These are phyloP conservation scores for Candida odintsovae DNA, from an alignment of 805 yeast genomes.

Conservation along the genomic window DNA sequence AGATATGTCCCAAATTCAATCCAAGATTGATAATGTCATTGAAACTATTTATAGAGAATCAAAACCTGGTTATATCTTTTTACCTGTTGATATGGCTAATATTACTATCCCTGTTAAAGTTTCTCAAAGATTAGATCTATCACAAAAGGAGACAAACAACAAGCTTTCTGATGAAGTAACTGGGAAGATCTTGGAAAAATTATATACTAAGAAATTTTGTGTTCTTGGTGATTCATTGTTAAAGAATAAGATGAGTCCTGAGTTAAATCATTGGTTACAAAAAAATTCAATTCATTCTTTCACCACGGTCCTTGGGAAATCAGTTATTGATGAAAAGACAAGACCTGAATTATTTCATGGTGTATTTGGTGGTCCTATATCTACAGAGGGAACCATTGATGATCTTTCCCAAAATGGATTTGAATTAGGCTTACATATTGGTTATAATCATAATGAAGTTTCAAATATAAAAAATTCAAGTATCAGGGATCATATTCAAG, in stretches of 20 bases:
- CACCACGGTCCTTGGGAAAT: slow-evolving; percentile 11
- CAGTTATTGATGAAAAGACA: slow-evolving; percentile 31
- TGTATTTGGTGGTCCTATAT: slow-evolving; percentile 55
- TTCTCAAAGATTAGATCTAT: slow-evolving; percentile 20
- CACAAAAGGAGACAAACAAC: slow-evolving; percentile 15
- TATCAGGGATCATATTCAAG: slow-evolving; percentile 6
- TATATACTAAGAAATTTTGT: slow-evolving; percentile 54
- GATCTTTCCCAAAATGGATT: slow-evolving; percentile 36
- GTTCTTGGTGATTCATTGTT: slow-evolving; percentile 69
- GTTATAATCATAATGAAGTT: slow-evolving; percentile 57
- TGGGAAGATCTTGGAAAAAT: slow-evolving; percentile 37
- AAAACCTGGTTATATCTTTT: slow-evolving; percentile 66
- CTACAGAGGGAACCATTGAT: slow-evolving; percentile 38
- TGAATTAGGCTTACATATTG: slow-evolving; percentile 66
- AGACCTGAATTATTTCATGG: slow-evolving; percentile 56
- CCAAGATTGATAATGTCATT: slow-evolving; percentile 57
- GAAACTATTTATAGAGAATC: slow-evolving; percentile 40
- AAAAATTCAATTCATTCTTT: slow-evolving; percentile 22
- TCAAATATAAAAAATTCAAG: slow-evolving; percentile 28
- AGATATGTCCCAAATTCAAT: slow-evolving; percentile 46
- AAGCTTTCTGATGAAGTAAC: slow-evolving; percentile 31
- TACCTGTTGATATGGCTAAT: slow-evolving; percentile 59
- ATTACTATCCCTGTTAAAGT: slow-evolving; percentile 27
- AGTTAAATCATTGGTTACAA: slow-evolving; percentile 42
- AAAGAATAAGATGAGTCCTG: slow-evolving; percentile 38